Conservation (phyloP, 768 basidiomycete species). For the Tremella mesenterica region DNA sequence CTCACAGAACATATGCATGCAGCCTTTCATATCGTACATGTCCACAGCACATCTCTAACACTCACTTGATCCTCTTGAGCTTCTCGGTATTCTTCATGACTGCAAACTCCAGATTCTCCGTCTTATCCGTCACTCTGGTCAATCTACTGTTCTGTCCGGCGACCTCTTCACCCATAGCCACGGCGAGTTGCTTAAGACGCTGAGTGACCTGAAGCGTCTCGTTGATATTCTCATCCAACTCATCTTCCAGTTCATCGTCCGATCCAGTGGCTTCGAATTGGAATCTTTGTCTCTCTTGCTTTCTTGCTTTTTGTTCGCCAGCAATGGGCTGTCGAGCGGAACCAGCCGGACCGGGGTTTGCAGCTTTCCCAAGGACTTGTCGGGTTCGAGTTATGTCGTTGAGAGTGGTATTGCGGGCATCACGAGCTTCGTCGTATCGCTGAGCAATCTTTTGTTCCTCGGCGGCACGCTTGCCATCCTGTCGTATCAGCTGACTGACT, state of each 20-base stretch:
- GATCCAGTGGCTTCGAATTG: constrained; percentile 85
- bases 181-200: constrained; percentile 66
- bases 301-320: constrained; percentile 53
- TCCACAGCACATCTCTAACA: too few relatives aligned
- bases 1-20: too few relatives aligned
- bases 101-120: constrained; percentile 59
- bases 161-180: constrained; percentile 78
- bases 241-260: constrained; percentile 91
- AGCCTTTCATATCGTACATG: too few relatives aligned
- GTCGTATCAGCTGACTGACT: not conserved
- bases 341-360: constrained; percentile 52
- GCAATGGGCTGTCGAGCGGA: constrained; percentile 39
- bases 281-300: constrained; percentile 69
- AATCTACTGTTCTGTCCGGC: constrained; percentile 76
- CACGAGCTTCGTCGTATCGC: constrained; percentile 78
- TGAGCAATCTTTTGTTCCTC: constrained; percentile 73
- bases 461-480: constrained; percentile 71
- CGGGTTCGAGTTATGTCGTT: constrained; percentile 78
- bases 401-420: constrained; percentile 75
- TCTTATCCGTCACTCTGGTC: constrained; percentile 67
- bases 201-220: constrained; percentile 72
- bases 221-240: constrained; percentile 81
- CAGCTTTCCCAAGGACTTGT: constrained; percentile 68
- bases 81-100: constrained; percentile 73
- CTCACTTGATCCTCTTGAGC: constrained; percentile 49